Percentiles rank a stretch among this genome's conserved stretches.
Conservation (phyloP, 1,139 yeast genomes). For the Scheffersomyces titani region DNA sequence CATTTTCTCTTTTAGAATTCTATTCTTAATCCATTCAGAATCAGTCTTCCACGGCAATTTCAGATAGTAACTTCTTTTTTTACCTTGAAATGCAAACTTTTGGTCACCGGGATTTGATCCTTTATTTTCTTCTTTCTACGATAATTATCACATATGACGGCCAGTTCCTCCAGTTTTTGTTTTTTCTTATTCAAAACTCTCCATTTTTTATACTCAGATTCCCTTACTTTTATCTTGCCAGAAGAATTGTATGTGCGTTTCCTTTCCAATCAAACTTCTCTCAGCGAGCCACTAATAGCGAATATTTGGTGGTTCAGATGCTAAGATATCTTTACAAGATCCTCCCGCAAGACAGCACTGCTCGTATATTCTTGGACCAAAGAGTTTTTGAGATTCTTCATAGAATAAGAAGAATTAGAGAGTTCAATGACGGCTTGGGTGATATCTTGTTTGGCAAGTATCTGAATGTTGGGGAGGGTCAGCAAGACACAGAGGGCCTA, state of each 20-base stretch:
- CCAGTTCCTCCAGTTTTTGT: slow-evolving; percentile 6
- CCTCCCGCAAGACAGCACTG: slow-evolving; percentile 1
- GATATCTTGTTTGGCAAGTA: slow-evolving; percentile 4
- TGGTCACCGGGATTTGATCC: slow-evolving; percentile 9
- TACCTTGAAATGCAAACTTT: slow-evolving; percentile 1
- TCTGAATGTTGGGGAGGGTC: background rate
- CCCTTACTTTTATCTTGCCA: slow-evolving; percentile 8
- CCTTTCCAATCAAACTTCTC: slow-evolving; percentile 11
- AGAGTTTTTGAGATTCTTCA: slow-evolving; percentile 9
- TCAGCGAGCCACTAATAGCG: slow-evolving; percentile 14
- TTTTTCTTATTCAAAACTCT: slow-evolving; percentile 5
- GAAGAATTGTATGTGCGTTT: slow-evolving; percentile 11
- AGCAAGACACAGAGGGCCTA: slow-evolving; percentile 5
- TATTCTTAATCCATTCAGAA: background rate
- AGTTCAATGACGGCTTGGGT: slow-evolving; percentile 15
- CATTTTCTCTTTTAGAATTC: background rate
- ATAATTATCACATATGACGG: slow-evolving; percentile 6
- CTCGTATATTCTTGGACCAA: slow-evolving; percentile 9
- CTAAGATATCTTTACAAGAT: background rate
- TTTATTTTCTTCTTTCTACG: slow-evolving; percentile 8
- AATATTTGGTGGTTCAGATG: slow-evolving; percentile 3
- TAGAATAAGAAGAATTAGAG: slow-evolving; percentile 9
- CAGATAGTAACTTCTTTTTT: background rate
- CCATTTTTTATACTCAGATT: slow-evolving; percentile 1
- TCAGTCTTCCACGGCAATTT: background rate